Base-by-base conservation (phyloP, 805 yeast species). In the Brettanomyces sp. region DNA sequence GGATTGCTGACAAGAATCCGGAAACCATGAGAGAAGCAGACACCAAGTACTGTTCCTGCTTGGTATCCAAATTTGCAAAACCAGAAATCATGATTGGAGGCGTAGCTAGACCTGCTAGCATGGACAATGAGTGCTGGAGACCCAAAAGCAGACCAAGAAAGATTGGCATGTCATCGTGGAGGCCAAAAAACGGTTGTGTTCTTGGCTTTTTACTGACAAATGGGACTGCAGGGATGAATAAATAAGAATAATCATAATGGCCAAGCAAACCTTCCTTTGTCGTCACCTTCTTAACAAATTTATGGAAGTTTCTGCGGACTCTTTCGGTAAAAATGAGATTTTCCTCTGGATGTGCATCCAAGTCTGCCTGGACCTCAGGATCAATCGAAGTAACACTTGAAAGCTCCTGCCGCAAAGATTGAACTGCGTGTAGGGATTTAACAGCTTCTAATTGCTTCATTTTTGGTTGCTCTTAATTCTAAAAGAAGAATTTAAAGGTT, bases 61-160 rank as follows among this genome's bases (percentile, higher is more conserved):
- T 70, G 9, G 68, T 54, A 33, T 63, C 66, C 42, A 89, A 69
- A 59, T 84, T 73, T 7, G 91, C 91, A 25, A 75, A 62, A 11
- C 71, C 55, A 0, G 89, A 69, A 42, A 87, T 84, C 52, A 89
- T 69, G 45, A 89, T 66, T 3, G 95, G 91, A 7, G 96, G 95
- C 6, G 93, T 70, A 35, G 85, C 83, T 43, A 89, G 77, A 57
- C 96, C 96, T 13, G 96, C 96, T 66, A 89, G 67, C 96, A 90
- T 89, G 24, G 96, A 80, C 52, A 89, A 63, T 1, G 95, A 68
- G 60, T 89, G 97, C 67, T 89, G 96, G 51, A 89, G 72, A 14
- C 97, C 96, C 33, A 90, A 73, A 9, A 89, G 47, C 47, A 84
- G 62, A 1, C 95, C 95, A 47, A 89, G 68, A 6, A 84, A 54